These are phyloP conservation scores for slime mould (Dictyostelium discoideum) DNA, from an alignment of 78 protist species.

Conservation along the genomic window DNA sequence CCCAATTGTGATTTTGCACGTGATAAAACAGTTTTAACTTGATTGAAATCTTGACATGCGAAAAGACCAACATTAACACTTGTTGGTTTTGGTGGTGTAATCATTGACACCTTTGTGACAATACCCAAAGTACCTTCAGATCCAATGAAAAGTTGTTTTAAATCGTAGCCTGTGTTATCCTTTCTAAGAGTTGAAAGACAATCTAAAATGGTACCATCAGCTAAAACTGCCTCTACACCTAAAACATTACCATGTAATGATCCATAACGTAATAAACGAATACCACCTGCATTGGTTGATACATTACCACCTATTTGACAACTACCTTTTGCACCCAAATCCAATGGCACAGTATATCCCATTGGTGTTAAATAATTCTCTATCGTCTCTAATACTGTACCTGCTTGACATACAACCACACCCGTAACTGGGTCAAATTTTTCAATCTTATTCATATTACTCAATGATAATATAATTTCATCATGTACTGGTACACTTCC, in stretches of 20 bases:
- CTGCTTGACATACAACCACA: slow-evolving; percentile 86
- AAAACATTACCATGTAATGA: slow-evolving; percentile 91
- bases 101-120: slow-evolving; percentile 86
- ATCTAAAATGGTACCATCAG: slow-evolving; percentile 93
- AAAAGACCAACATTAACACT: slow-evolving; percentile 87
- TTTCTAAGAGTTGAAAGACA: slow-evolving; percentile 81
- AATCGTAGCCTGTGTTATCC: slow-evolving; percentile 97
- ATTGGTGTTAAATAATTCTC: slow-evolving; percentile 63
- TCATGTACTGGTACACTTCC: slow-evolving; percentile 91
- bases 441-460: slow-evolving; percentile 83
- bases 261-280: slow-evolving; percentile 94
- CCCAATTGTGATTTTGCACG: slow-evolving; percentile 85
- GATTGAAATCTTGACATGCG: slow-evolving; percentile 56
- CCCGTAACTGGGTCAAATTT: slow-evolving; percentile 68
- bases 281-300: slow-evolving; percentile 97
- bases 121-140: slow-evolving; percentile 98
- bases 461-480: slow-evolving; percentile 89
- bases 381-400: slow-evolving; percentile 89
- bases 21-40: slow-evolving; percentile 23
- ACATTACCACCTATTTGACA: slow-evolving; percentile 98
- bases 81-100: slow-evolving; percentile 76
- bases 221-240: slow-evolving; percentile 93
- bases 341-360: slow-evolving; percentile 94
- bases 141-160: slow-evolving; percentile 97
- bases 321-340: slow-evolving; percentile 96